A percentile compares a stretch with the other conserved stretches of the same genome.
phyloP scores from a whole-genome alignment of 78 protist genomes.

The Tieghemostelium lacteum region DNA sequence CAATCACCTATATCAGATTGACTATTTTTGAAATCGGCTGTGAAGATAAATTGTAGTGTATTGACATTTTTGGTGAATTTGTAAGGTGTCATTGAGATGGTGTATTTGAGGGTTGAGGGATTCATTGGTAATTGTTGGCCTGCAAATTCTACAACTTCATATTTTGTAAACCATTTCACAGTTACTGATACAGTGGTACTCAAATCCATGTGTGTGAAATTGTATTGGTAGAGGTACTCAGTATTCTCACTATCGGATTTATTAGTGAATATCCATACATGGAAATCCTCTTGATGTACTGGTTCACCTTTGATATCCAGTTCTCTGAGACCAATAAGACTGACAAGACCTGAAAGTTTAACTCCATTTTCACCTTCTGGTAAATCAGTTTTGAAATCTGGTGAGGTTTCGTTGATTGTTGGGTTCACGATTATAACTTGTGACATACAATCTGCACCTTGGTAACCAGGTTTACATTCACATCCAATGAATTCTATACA shows the following conservation, averaged over 20 bases:
- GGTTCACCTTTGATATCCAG: not conserved
- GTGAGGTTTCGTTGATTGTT: too few relatives aligned
- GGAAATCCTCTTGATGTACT: not conserved
- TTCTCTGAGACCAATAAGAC: too few relatives aligned
- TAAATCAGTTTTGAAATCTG: too few relatives aligned
- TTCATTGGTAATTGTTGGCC: not conserved
- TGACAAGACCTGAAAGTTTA: too few relatives aligned
- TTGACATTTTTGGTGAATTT: not conserved
- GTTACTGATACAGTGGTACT: not conserved
- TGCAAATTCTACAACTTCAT: not conserved
- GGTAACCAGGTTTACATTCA: too few relatives aligned
- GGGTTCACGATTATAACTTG: too few relatives aligned
- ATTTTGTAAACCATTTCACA: constrained; percentile 2
- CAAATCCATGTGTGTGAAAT: not conserved
- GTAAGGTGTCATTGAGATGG: not conserved
- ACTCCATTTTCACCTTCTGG: too few relatives aligned
- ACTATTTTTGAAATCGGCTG: not conserved
- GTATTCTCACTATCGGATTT: not conserved
- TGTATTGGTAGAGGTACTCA: not conserved
- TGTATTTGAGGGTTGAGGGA: constrained; percentile 8
- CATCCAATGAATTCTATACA: too few relatives aligned
- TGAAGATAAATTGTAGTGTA: not conserved
- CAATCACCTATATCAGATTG: too few relatives aligned
- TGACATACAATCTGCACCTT: too few relatives aligned
- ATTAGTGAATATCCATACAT: not conserved